Percentiles rank a stretch among this genome's conserved stretches.
Evolutionary conservation across 2,329 filamentous ascomycete species (phyloP).

Genomic region (Mollisia scopiformis): DNA sequence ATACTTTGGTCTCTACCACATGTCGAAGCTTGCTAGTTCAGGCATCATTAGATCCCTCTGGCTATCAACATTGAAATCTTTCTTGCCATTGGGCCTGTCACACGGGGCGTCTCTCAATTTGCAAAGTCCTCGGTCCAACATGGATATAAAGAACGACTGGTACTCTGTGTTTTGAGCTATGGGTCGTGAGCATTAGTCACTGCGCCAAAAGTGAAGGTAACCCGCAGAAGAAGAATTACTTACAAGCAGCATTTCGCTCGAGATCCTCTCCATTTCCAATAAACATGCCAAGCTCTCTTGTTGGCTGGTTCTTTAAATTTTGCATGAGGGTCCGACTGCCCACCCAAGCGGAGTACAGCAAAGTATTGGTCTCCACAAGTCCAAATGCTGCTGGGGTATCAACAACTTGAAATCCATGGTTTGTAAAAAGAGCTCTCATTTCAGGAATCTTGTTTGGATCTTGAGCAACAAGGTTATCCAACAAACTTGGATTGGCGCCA

Average conservation of each 20-base stretch:
- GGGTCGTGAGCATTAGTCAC: neutral
- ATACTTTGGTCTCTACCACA: slow-evolving; percentile 8
- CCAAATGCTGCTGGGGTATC: neutral
- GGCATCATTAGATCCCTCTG: neutral
- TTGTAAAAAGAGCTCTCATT: neutral
- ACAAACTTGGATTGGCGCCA: neutral
- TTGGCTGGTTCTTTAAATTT: neutral
- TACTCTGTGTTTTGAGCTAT: neutral
- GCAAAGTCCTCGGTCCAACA: neutral
- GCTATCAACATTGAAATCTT: neutral
- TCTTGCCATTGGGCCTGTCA: neutral
- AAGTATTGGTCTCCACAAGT: neutral
- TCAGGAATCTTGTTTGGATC: neutral
- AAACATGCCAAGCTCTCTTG: slow-evolving; percentile 6
- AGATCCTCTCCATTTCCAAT: slow-evolving; percentile 1
- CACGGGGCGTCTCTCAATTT: neutral
- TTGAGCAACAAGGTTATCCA: slow-evolving; percentile 1
- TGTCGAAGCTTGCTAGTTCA: neutral
- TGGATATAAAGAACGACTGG: neutral
- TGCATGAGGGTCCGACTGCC: neutral
- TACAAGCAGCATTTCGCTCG: neutral
- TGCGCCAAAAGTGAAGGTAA: neutral
- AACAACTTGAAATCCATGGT: slow-evolving; percentile 6
- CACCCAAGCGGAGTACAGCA: neutral
- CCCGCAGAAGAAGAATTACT: neutral